These are phyloP conservation scores for Hippophae tibetana DNA, from an alignment of 306 rosid species.

Conservation along the genomic window DNA sequence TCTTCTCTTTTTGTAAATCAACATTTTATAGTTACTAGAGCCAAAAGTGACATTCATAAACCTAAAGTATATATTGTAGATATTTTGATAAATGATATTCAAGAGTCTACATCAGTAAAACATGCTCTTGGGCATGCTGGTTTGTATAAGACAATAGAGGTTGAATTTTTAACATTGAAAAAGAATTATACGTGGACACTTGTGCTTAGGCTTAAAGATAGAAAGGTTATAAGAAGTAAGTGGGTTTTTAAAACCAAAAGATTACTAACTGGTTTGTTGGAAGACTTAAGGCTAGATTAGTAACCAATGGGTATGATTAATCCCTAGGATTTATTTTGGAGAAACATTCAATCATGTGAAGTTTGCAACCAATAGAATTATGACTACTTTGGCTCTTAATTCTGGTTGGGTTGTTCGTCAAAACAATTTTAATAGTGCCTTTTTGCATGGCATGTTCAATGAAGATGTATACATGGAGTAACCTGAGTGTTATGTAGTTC, in stretches of 20 bases:
- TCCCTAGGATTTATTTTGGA: background rate
- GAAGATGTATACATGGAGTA: background rate
- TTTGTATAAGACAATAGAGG: background rate
- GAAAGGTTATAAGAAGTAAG: background rate
- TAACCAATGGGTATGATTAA: background rate
- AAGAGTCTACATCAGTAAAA: background rate
- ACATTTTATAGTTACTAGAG: too few relatives aligned
- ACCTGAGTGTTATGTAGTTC: background rate
- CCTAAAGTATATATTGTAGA: too few relatives aligned
- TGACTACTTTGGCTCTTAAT: background rate
- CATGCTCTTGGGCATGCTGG: background rate
- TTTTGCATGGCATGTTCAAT: background rate
- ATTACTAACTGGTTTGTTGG: background rate
- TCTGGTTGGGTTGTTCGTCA: background rate
- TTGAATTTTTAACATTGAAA: background rate
- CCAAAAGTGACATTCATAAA: too few relatives aligned
- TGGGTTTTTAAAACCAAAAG: background rate
- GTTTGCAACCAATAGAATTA: background rate
- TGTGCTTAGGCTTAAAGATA: background rate
- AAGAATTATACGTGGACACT: background rate
- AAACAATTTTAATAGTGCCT: background rate
- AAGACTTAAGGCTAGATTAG: background rate
- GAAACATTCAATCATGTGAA: background rate
- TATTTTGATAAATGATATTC: too few relatives aligned
- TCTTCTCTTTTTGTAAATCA: too few relatives aligned